A percentile compares a stretch with the other conserved stretches of the same genome.
phyloP scores from a whole-genome alignment of 2,329 filamentous ascomycete genomes.

The Trichoderma oligosporum region DNA sequence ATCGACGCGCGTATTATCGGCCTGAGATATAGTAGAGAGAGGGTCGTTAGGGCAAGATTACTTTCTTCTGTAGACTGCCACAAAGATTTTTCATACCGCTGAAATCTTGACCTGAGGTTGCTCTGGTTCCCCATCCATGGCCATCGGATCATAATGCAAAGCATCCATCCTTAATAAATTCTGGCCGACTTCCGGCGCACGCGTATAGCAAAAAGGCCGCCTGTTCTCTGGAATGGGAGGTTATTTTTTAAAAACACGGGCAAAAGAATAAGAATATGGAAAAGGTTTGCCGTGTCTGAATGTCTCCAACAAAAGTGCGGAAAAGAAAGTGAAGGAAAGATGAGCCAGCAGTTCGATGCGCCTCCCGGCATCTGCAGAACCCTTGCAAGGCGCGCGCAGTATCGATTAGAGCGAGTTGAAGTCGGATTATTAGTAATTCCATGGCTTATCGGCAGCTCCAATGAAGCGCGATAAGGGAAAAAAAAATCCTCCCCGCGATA shows the following conservation, averaged over 20 bases:
- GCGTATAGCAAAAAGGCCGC: too few relatives aligned
- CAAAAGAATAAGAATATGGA: slow-evolving; percentile 1
- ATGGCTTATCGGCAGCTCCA: slow-evolving; percentile 28
- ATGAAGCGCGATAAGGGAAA: slow-evolving; percentile 28
- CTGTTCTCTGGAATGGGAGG: too few relatives aligned
- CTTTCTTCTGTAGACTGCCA: neutral
- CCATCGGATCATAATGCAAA: slow-evolving; percentile 60
- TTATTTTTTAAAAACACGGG: neutral
- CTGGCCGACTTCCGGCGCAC: slow-evolving; percentile 10
- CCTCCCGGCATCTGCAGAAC: neutral
- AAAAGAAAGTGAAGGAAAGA: slow-evolving; percentile 8
- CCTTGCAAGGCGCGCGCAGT: slow-evolving; percentile 11
- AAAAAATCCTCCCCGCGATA: slow-evolving; percentile 32
- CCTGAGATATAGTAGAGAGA: slow-evolving; percentile 47
- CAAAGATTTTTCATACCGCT: slow-evolving; percentile 41
- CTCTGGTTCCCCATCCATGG: slow-evolving; percentile 55
- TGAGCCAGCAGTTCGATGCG: slow-evolving; percentile 9
- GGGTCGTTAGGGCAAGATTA: neutral
- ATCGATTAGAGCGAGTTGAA: slow-evolving; percentile 10
- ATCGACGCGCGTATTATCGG: slow-evolving; percentile 75
- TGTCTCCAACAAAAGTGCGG: neutral
- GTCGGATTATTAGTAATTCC: slow-evolving; percentile 33
- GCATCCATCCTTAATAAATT: slow-evolving; percentile 35
- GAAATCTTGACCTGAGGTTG: slow-evolving; percentile 59
- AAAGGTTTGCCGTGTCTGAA: neutral